Conservation (phyloP, 805 yeast genomes). For the Zygoascus bituminiphila region DNA sequence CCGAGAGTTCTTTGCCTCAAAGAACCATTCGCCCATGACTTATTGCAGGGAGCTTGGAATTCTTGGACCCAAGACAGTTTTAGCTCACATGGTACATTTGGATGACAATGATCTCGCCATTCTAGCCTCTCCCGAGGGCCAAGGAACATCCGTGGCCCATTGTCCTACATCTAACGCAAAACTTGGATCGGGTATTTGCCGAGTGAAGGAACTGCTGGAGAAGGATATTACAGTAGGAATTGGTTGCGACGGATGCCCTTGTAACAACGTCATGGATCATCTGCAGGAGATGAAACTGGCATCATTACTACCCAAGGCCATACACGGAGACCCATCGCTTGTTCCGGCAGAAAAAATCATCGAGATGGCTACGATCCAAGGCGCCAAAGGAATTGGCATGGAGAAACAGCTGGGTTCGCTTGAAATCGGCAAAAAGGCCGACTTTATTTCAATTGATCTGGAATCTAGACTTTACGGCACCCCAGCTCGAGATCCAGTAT, state of each 20-base stretch:
- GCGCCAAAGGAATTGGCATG: conserved; percentile 5
- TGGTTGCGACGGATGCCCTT: conserved; percentile 8
- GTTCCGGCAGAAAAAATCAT: conserved; percentile 6
- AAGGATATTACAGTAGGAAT: conserved; percentile 6
- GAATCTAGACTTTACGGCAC: conserved; percentile 9
- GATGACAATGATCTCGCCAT: conserved; percentile 5
- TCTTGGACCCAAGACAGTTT: conserved; percentile 6
- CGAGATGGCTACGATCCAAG: conserved; percentile 6
- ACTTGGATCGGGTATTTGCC: conserved; percentile 6
- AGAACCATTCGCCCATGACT: conserved; percentile 5
- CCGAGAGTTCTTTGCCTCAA: conserved; percentile 6
- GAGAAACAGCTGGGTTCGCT: conserved; percentile 1
- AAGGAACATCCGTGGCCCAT: conserved; percentile 7
- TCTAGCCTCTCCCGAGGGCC: conserved; percentile 4
- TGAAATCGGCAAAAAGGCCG: conserved; percentile 10
- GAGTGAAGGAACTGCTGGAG: conserved; percentile 5
- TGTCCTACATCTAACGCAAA: conserved; percentile 6
- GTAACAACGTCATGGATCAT: conserved; percentile 5
- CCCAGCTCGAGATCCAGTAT: conserved; percentile 13
- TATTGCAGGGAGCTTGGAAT: conserved; percentile 6
- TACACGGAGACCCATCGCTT: background rate
- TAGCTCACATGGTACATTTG: conserved; percentile 8
- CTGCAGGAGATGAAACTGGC: conserved; percentile 8
- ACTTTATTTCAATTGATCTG: conserved; percentile 8
- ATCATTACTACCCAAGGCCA: conserved; percentile 4